Evolutionary conservation across 257 asterid species (phyloP), one percentile per base, ranked within the genome.

Genomic region (Rubia yunnanensis): DNA sequence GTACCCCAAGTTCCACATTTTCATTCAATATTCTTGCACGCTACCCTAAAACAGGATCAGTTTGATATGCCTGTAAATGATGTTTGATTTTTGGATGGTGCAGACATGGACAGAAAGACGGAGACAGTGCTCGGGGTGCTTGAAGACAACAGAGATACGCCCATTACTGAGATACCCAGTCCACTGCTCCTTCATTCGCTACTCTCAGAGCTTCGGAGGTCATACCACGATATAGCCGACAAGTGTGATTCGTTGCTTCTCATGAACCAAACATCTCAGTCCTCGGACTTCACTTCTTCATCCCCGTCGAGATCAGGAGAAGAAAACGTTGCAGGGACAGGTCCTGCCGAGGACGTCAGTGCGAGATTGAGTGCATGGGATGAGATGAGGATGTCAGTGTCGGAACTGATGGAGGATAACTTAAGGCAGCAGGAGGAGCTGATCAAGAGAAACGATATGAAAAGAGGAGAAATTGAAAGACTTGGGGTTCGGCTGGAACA

Each of bases 131-230:
- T 82, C 30, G 80, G 79, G 27, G 68, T 77, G 8, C 71, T 77
- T 24, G 84, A 77, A 23, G 81, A 71, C 7, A 27, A 79, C 9
- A 82, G 84, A 58, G 84, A 79, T 60, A 71, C 79, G 0, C 4
- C 22, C 20, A 15, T 44, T 44, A 15, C 1, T 15, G 52, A 15
- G 8, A 44, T 10, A 17, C 48, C 48, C 1, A 39, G 13, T 39
- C 18, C 2, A 13, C 15, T 17, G 60, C 81, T 77, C 59, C 74
- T 82, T 66, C 22, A 56, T 49, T 35, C 65, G 52, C 20, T 44
- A 60, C 65, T 82, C 0, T 60, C 60, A 62, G 79, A 77, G 0
- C 64, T 79, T 39, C 84, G 66, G 46, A 61, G 22, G 65, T 76
- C 80, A 7, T 79, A 77, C 66, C 36, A 62, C 3, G 56, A 70